phyloP scores from a whole-genome alignment of 1,139 yeast genomes.

The Geotrichum candidum region DNA sequence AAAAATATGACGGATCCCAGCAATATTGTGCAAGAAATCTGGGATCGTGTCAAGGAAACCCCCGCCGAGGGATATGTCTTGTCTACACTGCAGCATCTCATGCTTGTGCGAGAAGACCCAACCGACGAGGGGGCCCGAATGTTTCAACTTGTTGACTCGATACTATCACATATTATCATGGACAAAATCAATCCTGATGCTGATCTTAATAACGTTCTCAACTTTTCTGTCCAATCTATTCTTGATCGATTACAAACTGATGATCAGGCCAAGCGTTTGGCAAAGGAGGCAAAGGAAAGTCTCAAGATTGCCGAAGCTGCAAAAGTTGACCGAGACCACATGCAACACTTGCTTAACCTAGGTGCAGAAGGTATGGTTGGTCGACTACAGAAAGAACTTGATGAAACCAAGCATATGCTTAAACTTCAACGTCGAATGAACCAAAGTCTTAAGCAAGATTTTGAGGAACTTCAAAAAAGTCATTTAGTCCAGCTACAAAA shows the following conservation, averaged over 20 bases:
- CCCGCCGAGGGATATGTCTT: constrained; percentile 63
- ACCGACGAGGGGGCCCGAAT: constrained; percentile 67
- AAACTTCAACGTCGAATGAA: constrained; percentile 62
- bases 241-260: constrained; percentile 77
- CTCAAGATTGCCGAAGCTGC: constrained; percentile 71
- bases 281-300: constrained; percentile 63
- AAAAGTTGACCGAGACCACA: constrained; percentile 75
- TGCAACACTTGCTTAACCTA: constrained; percentile 64
- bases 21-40: constrained; percentile 52
- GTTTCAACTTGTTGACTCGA: constrained; percentile 72
- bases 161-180: constrained; percentile 74
- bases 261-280: constrained; percentile 78
- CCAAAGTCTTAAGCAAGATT: constrained; percentile 56
- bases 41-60: constrained; percentile 56
- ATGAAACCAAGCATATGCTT: constrained; percentile 67
- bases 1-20: constrained; percentile 54
- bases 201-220: constrained; percentile 70
- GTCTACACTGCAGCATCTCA: constrained; percentile 81
- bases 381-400: constrained; percentile 60
- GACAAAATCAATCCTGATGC: constrained; percentile 44
- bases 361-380: constrained; percentile 84
- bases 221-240: constrained; percentile 75
- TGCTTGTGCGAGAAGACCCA: constrained; percentile 43
- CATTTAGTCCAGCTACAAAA: constrained; percentile 74
- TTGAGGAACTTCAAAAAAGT: constrained; percentile 61